Conservation (phyloP, 169 alveolate species). For the Plasmodium inui region DNA sequence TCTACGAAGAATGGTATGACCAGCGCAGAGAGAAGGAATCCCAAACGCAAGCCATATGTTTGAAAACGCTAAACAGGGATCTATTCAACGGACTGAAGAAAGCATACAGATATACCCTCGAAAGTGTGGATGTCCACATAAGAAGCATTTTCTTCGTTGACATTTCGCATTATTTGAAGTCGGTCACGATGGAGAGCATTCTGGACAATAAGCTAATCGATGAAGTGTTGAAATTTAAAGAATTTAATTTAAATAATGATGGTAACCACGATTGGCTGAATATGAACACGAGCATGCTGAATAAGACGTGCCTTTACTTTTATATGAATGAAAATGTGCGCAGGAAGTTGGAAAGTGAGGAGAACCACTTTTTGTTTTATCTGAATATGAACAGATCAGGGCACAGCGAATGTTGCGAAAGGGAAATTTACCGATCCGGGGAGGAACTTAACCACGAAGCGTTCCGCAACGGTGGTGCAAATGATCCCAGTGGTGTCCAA, state of each 20-base stretch:
- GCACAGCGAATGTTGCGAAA: not conserved
- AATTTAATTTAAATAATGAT: conserved; percentile 50
- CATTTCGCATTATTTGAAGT: conserved; percentile 29
- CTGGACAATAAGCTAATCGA: conserved; percentile 53
- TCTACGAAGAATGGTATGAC: conserved; percentile 70
- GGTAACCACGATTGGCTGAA: conserved; percentile 49
- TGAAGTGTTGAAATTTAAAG: conserved; percentile 75
- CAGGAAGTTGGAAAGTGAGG: conserved; percentile 10
- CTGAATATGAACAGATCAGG: not conserved
- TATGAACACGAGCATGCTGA: conserved; percentile 48
- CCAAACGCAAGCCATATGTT: conserved; percentile 39
- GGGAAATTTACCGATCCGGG: not conserved
- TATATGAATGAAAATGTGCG: conserved; percentile 47
- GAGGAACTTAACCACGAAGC: not conserved
- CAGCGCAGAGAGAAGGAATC: conserved; percentile 2
- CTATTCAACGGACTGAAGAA: conserved; percentile 43
- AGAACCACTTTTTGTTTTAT: conserved; percentile 5
- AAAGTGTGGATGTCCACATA: conserved; percentile 32
- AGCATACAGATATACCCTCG: conserved; percentile 35
- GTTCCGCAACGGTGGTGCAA: not conserved
- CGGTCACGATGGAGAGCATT: conserved; percentile 26
- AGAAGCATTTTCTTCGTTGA: conserved; percentile 75
- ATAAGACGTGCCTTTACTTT: conserved; percentile 56
- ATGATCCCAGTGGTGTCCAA: not conserved
- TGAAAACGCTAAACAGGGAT: conserved; percentile 61